These are phyloP conservation scores for Passiflora organensis DNA, from an alignment of 345 rosid genomes.

Conservation along the genomic window DNA sequence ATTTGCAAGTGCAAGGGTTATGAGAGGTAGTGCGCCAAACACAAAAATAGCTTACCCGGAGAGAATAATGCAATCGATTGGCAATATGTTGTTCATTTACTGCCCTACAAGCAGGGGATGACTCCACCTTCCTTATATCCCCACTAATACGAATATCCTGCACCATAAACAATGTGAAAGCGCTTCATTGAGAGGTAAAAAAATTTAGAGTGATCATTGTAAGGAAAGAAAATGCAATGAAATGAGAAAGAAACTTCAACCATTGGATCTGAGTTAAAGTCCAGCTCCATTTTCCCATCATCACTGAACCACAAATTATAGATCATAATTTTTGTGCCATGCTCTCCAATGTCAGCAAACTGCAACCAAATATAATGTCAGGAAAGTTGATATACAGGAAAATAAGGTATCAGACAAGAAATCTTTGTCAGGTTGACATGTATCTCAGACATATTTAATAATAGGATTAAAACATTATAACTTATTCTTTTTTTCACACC, in stretches of 20 bases:
- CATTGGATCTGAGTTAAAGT: constrained; percentile 62
- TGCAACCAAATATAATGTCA: constrained; percentile 31
- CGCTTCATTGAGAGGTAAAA: constrained; percentile 12
- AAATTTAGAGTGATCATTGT: not conserved
- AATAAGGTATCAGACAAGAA: too few relatives aligned
- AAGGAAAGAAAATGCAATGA: not conserved
- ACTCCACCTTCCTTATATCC: constrained; percentile 37
- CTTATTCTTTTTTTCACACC: too few relatives aligned
- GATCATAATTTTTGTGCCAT: constrained; percentile 83
- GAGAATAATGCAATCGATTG: constrained; percentile 56
- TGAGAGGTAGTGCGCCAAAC: not conserved
- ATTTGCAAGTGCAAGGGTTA: not conserved
- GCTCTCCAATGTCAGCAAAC: constrained; percentile 72
- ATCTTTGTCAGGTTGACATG: too few relatives aligned
- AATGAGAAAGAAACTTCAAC: constrained; percentile 34
- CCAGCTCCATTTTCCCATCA: constrained; percentile 63
- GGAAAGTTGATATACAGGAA: not conserved
- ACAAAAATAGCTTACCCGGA: constrained; percentile 56
- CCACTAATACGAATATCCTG: constrained; percentile 83
- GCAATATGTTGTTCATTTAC: constrained; percentile 68
- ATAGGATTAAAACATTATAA: too few relatives aligned
- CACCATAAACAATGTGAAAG: constrained; percentile 11
- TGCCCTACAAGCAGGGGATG: constrained; percentile 37
- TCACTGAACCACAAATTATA: constrained; percentile 81
- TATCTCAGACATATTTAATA: too few relatives aligned